Base-by-base conservation (phyloP, 306 rosid genomes). In the Prunus padus region DNA sequence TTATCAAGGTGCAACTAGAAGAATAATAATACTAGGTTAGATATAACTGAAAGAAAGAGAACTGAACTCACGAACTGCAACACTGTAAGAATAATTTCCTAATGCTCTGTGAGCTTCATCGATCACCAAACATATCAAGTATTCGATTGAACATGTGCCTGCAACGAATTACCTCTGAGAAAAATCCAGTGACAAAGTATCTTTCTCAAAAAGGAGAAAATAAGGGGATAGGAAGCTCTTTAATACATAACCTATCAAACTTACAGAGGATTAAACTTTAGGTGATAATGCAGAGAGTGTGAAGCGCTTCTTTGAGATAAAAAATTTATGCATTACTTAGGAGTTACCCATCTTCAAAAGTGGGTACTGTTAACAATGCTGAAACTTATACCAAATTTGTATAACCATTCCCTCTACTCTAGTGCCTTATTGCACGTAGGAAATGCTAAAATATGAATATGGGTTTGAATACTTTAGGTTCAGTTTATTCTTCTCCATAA, bases 21-120 rank as follows among this genome's bases (percentile, higher is more conserved):
- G 63, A 30, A 69, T 46, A 4, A 14, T 15, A 33, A 9, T 7
- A 40, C 11, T n/a, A 67, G 54, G 26, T 44, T 40, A 52, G 64
- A 62, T 54, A 76, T 50, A 71, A 69, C 49, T 47, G 75, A 79
- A 79, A 71, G 59, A 72, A 79, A 87, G 55, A 30, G 78, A 78
- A 77, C 72, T 82, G 76, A 93, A 97, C 97, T 92, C 81, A 60
- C 97, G 98, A 83, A 92, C 86, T 65, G 90, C 97, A 87, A 89
- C 96, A 84, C 95, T 90, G 74, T 89, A 95, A 54, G 98, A 81
- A 76, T 86, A 92, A 74, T 95, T 95, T 78, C 97, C 98, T 79
- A 82, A 60, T 75, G 97, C 98, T 79, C 97, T 92, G 79, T 95
- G 98, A 81, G 98, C 98, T 86, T 95, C 98, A 85, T 95, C 98